Base-by-base conservation (phyloP, 306 rosid species). In the Benincasa hispida region DNA sequence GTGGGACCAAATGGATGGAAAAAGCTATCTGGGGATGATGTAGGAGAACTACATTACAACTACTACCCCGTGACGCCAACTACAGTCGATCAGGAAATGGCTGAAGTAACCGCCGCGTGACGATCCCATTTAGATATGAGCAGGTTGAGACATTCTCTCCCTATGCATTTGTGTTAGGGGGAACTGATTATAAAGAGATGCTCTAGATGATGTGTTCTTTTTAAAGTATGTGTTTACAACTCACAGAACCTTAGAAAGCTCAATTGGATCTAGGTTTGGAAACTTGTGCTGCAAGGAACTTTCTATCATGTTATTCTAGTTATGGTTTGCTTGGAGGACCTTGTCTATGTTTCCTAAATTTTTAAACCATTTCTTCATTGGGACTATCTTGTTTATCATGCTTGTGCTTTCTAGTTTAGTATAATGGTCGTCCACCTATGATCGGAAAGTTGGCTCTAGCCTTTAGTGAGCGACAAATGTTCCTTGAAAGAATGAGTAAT, bases 11-110 rank as follows among this genome's bases (percentile, higher is more conserved):
- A 78, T 42, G 98, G 97, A 79, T 91, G 97, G 98, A 89, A 89
- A 85, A 93, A 93, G 84, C 82, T 91, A 18, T 86, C 98, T 10
- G 97, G 98, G 28, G 98, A 88, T 73, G 96, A 89, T 82, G 97
- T 93, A 10, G 97, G 98, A 21, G 98, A 93, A 57, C 96, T 93
- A 28, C 93, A 93, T 78, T 88, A 93, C 82, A 67, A 80, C 9
- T 93, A 93, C 85, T 79, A 87, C 77, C 97, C 91, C 15, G 97
- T 87, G 24, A 80, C 75, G 39, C 86, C 92, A n/a, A 89, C 85
- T 70, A 79, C 95, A 0, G 97, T 92, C 28, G 99, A 94, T 62
- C 97, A 92, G 70, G 97, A 94, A 87, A 94, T 94, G 97, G 91
- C 73, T 10, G 99, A 92, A 82, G 98, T 88, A 72, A 61, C 86